phyloP scores from a whole-genome alignment of 1,139 yeast genomes.

The Saccharomyces hybrid region DNA sequence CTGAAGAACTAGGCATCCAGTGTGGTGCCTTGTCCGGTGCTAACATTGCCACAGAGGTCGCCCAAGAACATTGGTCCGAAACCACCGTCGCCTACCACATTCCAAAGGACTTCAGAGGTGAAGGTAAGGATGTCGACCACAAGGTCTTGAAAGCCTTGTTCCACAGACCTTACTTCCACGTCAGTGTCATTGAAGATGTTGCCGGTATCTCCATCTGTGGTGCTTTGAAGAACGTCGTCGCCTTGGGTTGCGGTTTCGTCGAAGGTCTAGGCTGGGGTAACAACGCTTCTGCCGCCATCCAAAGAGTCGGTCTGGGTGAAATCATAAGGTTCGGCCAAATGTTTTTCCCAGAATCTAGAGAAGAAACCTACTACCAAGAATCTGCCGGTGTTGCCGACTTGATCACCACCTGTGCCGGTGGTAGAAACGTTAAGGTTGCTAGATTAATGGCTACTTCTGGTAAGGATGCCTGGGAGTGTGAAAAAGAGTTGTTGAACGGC shows the following conservation, averaged over 20 bases:
- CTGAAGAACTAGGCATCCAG: slow-evolving; percentile 68
- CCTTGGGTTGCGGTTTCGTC: slow-evolving; percentile 90
- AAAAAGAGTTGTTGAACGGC: slow-evolving; percentile 75
- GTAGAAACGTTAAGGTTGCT: slow-evolving; percentile 89
- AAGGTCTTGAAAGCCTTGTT: slow-evolving; percentile 62
- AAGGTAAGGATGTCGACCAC: slow-evolving; percentile 67
- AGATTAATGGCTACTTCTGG: slow-evolving; percentile 65
- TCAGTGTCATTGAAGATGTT: slow-evolving; percentile 77
- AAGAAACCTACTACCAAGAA: slow-evolving; percentile 81
- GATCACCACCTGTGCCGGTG: slow-evolving; percentile 94
- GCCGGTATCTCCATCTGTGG: slow-evolving; percentile 94
- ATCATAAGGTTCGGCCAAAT: slow-evolving; percentile 76
- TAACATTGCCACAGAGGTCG: slow-evolving; percentile 91
- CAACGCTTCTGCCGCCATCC: slow-evolving; percentile 92
- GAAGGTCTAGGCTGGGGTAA: slow-evolving; percentile 98
- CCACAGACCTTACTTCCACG: slow-evolving; percentile 96
- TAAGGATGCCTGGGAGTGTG: slow-evolving; percentile 70
- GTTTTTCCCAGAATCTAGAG: slow-evolving; percentile 61
- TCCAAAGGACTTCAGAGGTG: slow-evolving; percentile 63
- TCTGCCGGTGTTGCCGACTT: slow-evolving; percentile 95
- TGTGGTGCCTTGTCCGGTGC: slow-evolving; percentile 97
- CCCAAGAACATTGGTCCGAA: slow-evolving; percentile 87
- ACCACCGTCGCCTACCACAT: slow-evolving; percentile 86
- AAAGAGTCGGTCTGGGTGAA: slow-evolving; percentile 88
- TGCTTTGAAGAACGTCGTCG: slow-evolving; percentile 90